Percentiles rank a stretch among this genome's conserved stretches.
phyloP scores from a whole-genome alignment of 2,329 filamentous ascomycete species.

The Penicillium freii region DNA sequence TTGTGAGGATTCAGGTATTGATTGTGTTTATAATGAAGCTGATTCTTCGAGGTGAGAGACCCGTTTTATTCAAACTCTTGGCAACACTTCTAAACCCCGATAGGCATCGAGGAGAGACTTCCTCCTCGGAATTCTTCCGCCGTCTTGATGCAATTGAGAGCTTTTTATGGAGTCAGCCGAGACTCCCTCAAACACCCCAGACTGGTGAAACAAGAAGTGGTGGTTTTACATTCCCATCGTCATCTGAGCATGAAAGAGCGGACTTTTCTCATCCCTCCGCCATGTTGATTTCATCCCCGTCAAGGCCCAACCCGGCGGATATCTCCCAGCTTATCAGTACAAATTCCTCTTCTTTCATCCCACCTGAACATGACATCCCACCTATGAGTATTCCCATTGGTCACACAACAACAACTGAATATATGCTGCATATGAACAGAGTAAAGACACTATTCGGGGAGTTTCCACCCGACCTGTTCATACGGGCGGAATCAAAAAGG shows the following conservation, averaged over 20 bases:
- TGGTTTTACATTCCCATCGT: background rate
- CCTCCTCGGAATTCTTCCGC: conserved; percentile 4
- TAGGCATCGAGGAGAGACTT: conserved; percentile 5
- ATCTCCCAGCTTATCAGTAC: conserved; percentile 5
- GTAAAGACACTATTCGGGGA: conserved; percentile 6
- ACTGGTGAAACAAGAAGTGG: conserved; percentile 1
- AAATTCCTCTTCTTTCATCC: conserved; percentile 2
- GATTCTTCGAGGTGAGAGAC: conserved; percentile 1
- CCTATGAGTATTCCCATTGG: conserved; percentile 9
- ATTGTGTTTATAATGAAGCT: conserved; percentile 7
- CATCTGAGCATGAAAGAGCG: background rate
- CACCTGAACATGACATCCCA: conserved; percentile 6
- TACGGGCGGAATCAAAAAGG: conserved; percentile 7
- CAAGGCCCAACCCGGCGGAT: conserved; percentile 1
- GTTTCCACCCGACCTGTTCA: conserved; percentile 11
- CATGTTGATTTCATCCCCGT: conserved; percentile 4
- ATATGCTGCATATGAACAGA: conserved; percentile 9
- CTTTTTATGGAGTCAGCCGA: conserved; percentile 1
- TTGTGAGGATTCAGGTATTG: conserved; percentile 6
- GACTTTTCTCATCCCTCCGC: background rate
- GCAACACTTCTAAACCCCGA: background rate
- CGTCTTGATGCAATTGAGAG: conserved; percentile 8
- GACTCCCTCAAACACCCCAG: conserved; percentile 6
- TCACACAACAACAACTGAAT: conserved; percentile 7
- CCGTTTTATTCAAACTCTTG: too few species aligned